phyloP scores from a whole-genome alignment of 2,329 filamentous ascomycete species.

The Trichoderma asperellum region DNA sequence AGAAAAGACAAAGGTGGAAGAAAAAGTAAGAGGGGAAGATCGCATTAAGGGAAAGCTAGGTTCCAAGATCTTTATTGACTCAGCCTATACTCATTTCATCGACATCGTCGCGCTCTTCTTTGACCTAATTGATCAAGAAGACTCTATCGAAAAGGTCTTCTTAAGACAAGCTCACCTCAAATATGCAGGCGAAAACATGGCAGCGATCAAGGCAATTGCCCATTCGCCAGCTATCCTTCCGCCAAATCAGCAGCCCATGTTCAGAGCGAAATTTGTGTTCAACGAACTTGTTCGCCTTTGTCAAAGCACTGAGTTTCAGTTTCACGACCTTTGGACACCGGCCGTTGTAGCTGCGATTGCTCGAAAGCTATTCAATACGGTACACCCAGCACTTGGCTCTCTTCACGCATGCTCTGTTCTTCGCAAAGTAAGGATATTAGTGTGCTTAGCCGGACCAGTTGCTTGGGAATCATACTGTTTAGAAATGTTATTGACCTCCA shows the following conservation, averaged over 20 bases:
- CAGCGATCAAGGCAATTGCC: slow-evolving; percentile 69
- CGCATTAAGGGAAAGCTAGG: slow-evolving; percentile 72
- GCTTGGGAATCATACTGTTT: slow-evolving; percentile 80
- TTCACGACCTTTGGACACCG: slow-evolving; percentile 72
- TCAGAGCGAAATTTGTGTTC: slow-evolving; percentile 75
- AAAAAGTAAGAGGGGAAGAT: slow-evolving; percentile 62
- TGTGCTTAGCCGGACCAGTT: slow-evolving; percentile 74
- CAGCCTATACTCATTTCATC: slow-evolving; percentile 71
- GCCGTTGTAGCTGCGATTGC: slow-evolving; percentile 74
- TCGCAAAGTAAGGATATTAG: slow-evolving; percentile 79
- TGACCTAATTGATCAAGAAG: slow-evolving; percentile 76
- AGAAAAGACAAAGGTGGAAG: slow-evolving; percentile 52
- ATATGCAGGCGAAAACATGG: slow-evolving; percentile 66
- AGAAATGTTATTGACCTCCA: slow-evolving; percentile 84
- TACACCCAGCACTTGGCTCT: slow-evolving; percentile 82
- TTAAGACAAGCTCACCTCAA: slow-evolving; percentile 60
- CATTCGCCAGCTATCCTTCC: slow-evolving; percentile 69
- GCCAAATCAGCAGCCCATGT: slow-evolving; percentile 83
- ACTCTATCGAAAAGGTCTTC: slow-evolving; percentile 70
- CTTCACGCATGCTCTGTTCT: slow-evolving; percentile 85
- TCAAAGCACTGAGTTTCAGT: slow-evolving; percentile 67
- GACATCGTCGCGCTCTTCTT: slow-evolving; percentile 78
- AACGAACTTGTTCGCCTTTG: slow-evolving; percentile 80
- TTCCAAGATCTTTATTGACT: slow-evolving; percentile 62
- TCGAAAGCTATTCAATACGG: slow-evolving; percentile 76